phyloP scores from a whole-genome alignment of 352 stramenopile genomes.

The Achlya hypogyna region DNA sequence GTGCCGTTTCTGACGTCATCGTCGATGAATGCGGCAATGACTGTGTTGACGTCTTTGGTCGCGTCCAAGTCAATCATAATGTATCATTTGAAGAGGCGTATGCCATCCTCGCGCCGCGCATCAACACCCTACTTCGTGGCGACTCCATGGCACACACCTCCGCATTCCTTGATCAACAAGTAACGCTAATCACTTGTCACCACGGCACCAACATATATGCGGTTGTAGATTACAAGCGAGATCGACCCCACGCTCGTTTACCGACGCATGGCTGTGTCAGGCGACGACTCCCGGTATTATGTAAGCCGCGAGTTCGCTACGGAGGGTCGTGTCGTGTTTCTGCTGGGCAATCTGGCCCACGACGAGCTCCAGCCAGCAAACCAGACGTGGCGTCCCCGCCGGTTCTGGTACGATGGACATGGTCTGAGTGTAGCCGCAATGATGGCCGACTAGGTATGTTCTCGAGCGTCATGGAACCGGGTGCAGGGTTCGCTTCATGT shows the following conservation, averaged over 20 bases:
- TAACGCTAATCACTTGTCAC: neutral
- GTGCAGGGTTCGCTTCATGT: neutral
- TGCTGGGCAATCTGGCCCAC: neutral
- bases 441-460: neutral
- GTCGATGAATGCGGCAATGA: constrained; percentile 1
- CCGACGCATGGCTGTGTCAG: neutral
- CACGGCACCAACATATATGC: neutral
- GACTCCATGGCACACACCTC: neutral
- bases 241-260: neutral
- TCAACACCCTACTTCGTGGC: neutral
- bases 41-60: constrained; percentile 1
- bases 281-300: neutral
- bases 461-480: neutral
- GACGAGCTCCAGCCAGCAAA: neutral
- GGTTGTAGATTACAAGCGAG: neutral
- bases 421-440: neutral
- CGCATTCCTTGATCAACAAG: neutral
- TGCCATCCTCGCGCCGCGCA: neutral
- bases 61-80: neutral
- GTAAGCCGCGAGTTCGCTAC: neutral
- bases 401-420: neutral
- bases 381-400: neutral
- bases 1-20: neutral
- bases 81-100: neutral
- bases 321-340: neutral